These are phyloP conservation scores for Alnus rubra DNA, from an alignment of 306 rosid species.

Conservation along the genomic window DNA sequence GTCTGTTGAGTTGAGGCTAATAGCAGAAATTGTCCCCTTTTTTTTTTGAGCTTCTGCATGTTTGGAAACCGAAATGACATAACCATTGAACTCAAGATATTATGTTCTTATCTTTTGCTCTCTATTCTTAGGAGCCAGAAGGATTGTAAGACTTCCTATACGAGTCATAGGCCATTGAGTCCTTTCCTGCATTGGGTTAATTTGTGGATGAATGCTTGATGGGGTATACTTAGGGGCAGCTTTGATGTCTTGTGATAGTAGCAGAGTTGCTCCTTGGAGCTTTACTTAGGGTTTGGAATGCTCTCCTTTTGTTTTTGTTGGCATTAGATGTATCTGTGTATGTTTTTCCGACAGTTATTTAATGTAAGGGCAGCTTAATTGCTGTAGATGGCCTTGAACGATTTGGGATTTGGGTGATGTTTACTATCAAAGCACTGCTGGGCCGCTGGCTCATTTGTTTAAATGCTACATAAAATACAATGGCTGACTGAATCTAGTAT, in stretches of 20 bases:
- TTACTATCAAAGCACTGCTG: background rate
- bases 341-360: background rate
- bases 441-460: background rate
- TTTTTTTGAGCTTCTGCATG: background rate
- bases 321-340: background rate
- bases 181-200: background rate
- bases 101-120: background rate
- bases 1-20: slow-evolving; percentile 4
- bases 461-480: background rate
- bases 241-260: background rate
- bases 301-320: background rate
- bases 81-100: background rate
- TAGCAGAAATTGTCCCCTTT: background rate
- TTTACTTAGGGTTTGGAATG: background rate
- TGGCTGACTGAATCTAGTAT: background rate
- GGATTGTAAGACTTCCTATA: background rate
- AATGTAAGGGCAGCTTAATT: background rate
- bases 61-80: background rate
- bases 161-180: background rate
- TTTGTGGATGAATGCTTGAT: background rate
- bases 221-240: background rate
- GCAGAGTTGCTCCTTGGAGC: background rate
- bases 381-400: background rate
- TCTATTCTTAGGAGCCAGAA: background rate
- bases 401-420: background rate